Base-by-base conservation (phyloP, 257 asterid genomes). In the Avicennia marina region DNA sequence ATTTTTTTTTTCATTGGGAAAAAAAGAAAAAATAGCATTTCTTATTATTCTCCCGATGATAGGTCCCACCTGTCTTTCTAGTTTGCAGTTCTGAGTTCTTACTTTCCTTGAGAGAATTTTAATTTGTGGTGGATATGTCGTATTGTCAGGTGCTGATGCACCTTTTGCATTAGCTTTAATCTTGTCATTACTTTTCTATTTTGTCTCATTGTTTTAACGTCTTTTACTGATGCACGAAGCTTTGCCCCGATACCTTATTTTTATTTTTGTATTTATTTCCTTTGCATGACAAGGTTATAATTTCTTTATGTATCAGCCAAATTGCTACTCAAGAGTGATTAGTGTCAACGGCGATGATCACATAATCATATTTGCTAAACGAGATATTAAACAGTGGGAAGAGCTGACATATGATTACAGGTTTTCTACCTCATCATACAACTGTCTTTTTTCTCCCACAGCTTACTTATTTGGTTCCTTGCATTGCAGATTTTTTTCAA, bases 381-480 rank as follows among this genome's bases (percentile, higher is more conserved):
- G 99, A 63, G 95, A 93, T 60, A 77, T 93, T 58, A 68, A 74
- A 45, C 85, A 75, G 66, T 76, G 86, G 89, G 99, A 93, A 73
- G 99, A 93, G 67, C 67, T 93, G 72, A 77, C 99, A 40, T 93
- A 93, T 53, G 99, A 93, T 73, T 93, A 93, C 86, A 93, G 99
- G 99, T 93, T 68, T 32, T 39, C 44, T 27, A 31, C 60, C 71
- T 73, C 41, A 45, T 64, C 43, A 25, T 29, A 11, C 46, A 49
- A 21, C 51, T 56, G 12, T 52, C 12, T 55, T 60, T 52, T 50
- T 51, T 60, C 50, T 44, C 44, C 49, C 2, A 57, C 41, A 48
- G 56, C 52, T 47, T 18, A 40, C 27, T 56, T 42, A 34, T 17
- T 60, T 66, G n/a, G n/a, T n/a, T 34, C 8, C 62, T 63, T 43